Percentiles rank a stretch among this genome's conserved stretches.
These are phyloP conservation scores for Fraxinus nigra DNA, from an alignment of 305 asterid genomes.

Conservation along the genomic window DNA sequence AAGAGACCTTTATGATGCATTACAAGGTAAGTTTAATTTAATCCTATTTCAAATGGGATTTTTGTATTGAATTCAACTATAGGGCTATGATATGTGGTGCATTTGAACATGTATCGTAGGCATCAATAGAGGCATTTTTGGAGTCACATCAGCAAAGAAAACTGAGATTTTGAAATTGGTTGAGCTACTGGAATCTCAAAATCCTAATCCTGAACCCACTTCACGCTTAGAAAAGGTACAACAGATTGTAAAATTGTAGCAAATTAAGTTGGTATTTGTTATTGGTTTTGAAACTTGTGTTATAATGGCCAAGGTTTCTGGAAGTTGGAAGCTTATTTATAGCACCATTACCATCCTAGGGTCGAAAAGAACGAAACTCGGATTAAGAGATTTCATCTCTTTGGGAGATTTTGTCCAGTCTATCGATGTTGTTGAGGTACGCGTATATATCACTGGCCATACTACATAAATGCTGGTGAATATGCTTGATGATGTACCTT, in stretches of 20 bases:
- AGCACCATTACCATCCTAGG: constrained; percentile 82
- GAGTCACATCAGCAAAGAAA: constrained; percentile 60
- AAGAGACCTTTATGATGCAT: constrained; percentile 38
- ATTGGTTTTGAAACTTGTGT: not conserved
- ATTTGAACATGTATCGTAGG: constrained; percentile 37
- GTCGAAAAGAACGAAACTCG: constrained; percentile 78
- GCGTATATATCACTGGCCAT: not conserved
- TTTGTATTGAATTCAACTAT: not conserved
- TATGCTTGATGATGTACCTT: not conserved
- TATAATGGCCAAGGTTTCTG: constrained; percentile 50
- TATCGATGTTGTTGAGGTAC: constrained; percentile 66
- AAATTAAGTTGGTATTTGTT: not conserved
- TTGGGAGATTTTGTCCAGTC: constrained; percentile 71
- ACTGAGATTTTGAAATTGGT: constrained; percentile 55
- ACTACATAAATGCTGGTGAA: not conserved
- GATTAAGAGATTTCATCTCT: constrained; percentile 76
- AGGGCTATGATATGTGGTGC: not conserved
- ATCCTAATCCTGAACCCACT: constrained; percentile 81
- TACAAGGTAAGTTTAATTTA: constrained; percentile 45
- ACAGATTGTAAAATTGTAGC: not conserved
- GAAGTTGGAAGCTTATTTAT: constrained; percentile 83
- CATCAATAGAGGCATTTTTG: constrained; percentile 83
- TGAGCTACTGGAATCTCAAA: constrained; percentile 60
- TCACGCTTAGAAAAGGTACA: constrained; percentile 62
- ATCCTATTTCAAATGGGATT: not conserved